These are phyloP conservation scores for Epichloe amarillans DNA, from an alignment of 2,329 filamentous ascomycete species.

Conservation along the genomic window DNA sequence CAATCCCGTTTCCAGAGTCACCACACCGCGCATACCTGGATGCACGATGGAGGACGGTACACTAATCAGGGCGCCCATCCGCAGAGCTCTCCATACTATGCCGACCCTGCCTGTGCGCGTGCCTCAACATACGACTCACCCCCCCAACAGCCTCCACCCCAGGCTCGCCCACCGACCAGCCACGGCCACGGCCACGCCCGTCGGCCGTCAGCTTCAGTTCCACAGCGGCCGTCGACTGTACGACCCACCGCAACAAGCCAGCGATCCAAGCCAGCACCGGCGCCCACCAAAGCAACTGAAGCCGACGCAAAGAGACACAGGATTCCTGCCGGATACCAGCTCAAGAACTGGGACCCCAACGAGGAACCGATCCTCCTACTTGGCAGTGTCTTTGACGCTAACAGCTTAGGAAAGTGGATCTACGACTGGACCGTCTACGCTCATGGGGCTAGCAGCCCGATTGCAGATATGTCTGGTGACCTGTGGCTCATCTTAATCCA, in stretches of 20 bases:
- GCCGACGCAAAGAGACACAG: constrained; percentile 49
- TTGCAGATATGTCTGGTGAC: constrained; percentile 84
- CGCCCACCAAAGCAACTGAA: constrained; percentile 39
- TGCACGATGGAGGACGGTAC: constrained; percentile 38
- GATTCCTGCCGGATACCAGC: constrained; percentile 81
- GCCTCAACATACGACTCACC: constrained; percentile 28
- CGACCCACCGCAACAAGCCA: constrained; percentile 25
- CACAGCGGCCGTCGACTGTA: constrained; percentile 39
- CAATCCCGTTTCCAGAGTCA: constrained; percentile 27
- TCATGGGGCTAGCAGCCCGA: constrained; percentile 67
- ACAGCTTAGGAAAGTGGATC: constrained; percentile 97
- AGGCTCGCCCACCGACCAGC: constrained; percentile 27
- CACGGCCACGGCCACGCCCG: constrained; percentile 29
- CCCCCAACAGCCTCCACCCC: constrained; percentile 23
- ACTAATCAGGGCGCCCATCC: constrained; percentile 46
- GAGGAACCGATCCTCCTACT: constrained; percentile 90
- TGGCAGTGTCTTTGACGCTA: constrained; percentile 92
- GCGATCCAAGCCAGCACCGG: constrained; percentile 18
- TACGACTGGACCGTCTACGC: constrained; percentile 98
- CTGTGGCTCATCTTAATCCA: constrained; percentile 93
- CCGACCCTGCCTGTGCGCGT: constrained; percentile 23
- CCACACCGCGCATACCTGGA: constrained; percentile 21
- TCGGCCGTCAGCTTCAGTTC: constrained; percentile 34
- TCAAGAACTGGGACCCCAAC: constrained; percentile 95
- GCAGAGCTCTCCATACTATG: constrained; percentile 30